Percentiles rank a stretch among this genome's conserved stretches.
These are phyloP conservation scores for Hypomyces rosellus DNA, from an alignment of 2,329 filamentous ascomycete genomes.

Conservation along the genomic window DNA sequence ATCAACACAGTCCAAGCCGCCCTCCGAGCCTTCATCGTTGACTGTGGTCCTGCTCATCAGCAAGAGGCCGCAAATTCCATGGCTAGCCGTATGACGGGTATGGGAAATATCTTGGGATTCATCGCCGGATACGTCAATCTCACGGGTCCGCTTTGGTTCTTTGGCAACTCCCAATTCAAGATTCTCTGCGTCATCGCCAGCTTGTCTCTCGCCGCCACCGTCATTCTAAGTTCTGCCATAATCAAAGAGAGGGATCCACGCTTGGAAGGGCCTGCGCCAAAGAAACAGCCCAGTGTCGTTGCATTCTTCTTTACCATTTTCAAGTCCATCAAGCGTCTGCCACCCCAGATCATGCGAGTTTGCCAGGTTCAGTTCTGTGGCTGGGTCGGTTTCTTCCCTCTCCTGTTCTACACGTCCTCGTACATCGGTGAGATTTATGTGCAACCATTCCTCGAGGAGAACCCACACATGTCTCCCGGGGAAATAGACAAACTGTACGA, in stretches of 20 bases:
- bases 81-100: constrained; percentile 78
- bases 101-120: constrained; percentile 89
- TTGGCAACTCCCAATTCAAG: constrained; percentile 88
- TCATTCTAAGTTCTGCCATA: constrained; percentile 60
- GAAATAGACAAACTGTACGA: constrained; percentile 80
- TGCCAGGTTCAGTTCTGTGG: constrained; percentile 79
- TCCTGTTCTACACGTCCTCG: constrained; percentile 90
- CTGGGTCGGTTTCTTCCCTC: constrained; percentile 94
- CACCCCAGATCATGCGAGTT: constrained; percentile 74
- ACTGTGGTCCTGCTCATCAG: constrained; percentile 86
- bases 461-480: constrained; percentile 69
- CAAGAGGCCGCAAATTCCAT: constrained; percentile 92
- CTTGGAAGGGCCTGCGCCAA: constrained; percentile 56
- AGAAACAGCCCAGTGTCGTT: constrained; percentile 59
- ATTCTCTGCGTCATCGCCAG: constrained; percentile 82
- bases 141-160: constrained; percentile 65
- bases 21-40: constrained; percentile 87
- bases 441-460: constrained; percentile 68
- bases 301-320: constrained; percentile 76
- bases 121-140: constrained; percentile 80
- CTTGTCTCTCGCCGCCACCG: constrained; percentile 61
- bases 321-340: constrained; percentile 68
- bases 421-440: constrained; percentile 92
- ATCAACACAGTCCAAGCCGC: constrained; percentile 97
- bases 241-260: constrained; percentile 78